Evolutionary conservation across 2,329 filamentous ascomycete species (phyloP), one percentile per base, ranked within the genome.

Genomic region (Colletotrichum sp.): DNA sequence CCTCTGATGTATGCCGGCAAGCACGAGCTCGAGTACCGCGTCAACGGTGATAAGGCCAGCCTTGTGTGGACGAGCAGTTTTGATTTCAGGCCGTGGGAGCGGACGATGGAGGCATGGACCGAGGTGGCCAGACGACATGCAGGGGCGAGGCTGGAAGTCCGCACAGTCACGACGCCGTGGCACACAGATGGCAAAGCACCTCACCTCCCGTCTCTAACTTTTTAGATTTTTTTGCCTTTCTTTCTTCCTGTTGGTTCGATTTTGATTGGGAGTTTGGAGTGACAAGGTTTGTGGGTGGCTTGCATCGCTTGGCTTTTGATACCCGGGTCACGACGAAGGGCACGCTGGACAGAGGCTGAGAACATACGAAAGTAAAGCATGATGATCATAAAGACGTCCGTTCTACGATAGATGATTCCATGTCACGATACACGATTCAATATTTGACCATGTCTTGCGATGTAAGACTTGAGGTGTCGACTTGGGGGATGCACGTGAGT

Each of bases 1-100:
- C 77, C 77, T 18, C 72, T 79, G 16, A 79, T 79, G 78, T 79
- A 78, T 70, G 78, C 78, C 2, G 78, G 78, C n/a, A 78, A 76
- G 73, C 78, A 79, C 52, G 61, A 75, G 32, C 75, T 79, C 21
- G 65, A 69, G 52, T 79, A 79, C 65, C 55, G 24, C 13, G 73
- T 77, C 16, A 36, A 71, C 14, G 52, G 71, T 21, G 30, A 26
- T 10, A 30, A 48, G 48, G 75, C 76, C 9, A 72, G 16, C 26
- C 9, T 79, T 38, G 65, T 71, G 7, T 78, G 78, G 76, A 70
- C 56, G 4, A 79, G 78, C 69, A 78, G 78, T 7, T 79, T 79
- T 38, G 75, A 70, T 2, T 79, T 79, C 56, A 66, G 71, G 75
- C 78, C 78, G 8, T 78, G 75, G 73, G 77, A 75, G 26, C 67